phyloP scores from a whole-genome alignment of 2,329 filamentous ascomycete species.

The Colletotrichum incanum region DNA sequence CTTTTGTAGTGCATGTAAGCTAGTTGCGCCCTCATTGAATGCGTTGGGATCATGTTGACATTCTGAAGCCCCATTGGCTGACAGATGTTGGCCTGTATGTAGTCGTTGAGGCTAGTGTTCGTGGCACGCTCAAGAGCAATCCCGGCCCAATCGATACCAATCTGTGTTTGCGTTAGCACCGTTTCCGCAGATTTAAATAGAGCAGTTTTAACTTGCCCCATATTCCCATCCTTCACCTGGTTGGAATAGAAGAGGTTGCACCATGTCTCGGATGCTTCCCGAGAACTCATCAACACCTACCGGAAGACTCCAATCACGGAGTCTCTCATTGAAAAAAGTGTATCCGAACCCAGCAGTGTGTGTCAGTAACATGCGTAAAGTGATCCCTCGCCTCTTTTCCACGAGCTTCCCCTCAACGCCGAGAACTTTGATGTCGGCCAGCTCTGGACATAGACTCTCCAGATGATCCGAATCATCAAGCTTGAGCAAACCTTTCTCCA shows the following conservation, averaged over 20 bases:
- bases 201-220: conserved; percentile 57
- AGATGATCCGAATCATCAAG: conserved; percentile 65
- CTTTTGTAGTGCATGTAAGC: conserved; percentile 71
- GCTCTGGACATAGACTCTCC: conserved; percentile 65
- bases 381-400: conserved; percentile 66
- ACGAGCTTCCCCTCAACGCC: conserved; percentile 55
- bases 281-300: conserved; percentile 72
- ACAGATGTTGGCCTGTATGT: conserved; percentile 64
- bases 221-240: conserved; percentile 76
- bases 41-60: conserved; percentile 71
- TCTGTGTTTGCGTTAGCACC: conserved; percentile 54
- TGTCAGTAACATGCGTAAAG: conserved; percentile 70
- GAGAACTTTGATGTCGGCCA: conserved; percentile 64
- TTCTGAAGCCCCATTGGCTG: conserved; percentile 63
- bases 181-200: not conserved
- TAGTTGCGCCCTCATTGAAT: conserved; percentile 68
- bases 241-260: conserved; percentile 72
- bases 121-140: conserved; percentile 63
- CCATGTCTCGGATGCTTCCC: conserved; percentile 66
- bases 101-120: conserved; percentile 62
- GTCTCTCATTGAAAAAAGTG: conserved; percentile 65
- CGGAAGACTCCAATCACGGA: conserved; percentile 64
- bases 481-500: conserved; percentile 64
- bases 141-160: conserved; percentile 68
- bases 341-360: conserved; percentile 74